Evolutionary conservation across 1,284 basidiomycete genomes (phyloP), one percentile per base, ranked within the genome.

Genomic region (Porogramme epimiltina): DNA sequence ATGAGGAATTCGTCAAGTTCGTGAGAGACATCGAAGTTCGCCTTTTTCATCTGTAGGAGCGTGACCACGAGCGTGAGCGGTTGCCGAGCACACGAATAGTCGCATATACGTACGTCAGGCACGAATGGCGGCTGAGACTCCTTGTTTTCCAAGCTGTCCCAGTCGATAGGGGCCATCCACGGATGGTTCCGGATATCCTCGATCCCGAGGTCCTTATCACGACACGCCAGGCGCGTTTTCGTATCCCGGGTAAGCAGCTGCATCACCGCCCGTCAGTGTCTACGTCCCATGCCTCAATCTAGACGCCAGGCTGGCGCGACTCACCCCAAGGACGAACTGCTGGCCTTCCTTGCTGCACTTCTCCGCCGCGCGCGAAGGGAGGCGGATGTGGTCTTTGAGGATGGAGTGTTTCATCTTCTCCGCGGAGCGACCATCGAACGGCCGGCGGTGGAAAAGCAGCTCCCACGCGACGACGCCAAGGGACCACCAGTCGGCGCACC

Each of bases 21-120:
- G 68, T 98, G 95, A 33, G 93, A 89, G 25, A 96, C 92, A 65
- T 99, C 96, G 70, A 99, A 99, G 72, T 98, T 98, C 26, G 95
- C 92, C 69, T 89, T 89, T 68, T 95, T 94, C 67, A 87, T 85
- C 92, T 96, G 45, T 43, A 48, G 39, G n/a, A n/a, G n/a, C n/a
- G n/a, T n/a, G n/a, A n/a, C n/a, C n/a, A 24, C n/a, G 8, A 18
- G 2, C 26, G 37, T 41, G 46, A 66, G 41, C 16, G 49, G 45
- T 44, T 53, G 43, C 40, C 26, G 41, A 31, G 33, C 33, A 24
- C 45, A 41, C 33, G 42, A 37, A 52, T 26, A 47, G 18, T 19
- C 20, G 22, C 25, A 41, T 23, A 37, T 3, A 82, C 91, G 60
- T 61, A 93, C 91, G 67, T 98, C 93, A 31, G 95, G 96, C 56